A percentile compares a stretch with the other conserved stretches of the same genome.
Conservation (phyloP, 371 early-diverging fungal genomes). For the Gilbertella persicaria region DNA sequence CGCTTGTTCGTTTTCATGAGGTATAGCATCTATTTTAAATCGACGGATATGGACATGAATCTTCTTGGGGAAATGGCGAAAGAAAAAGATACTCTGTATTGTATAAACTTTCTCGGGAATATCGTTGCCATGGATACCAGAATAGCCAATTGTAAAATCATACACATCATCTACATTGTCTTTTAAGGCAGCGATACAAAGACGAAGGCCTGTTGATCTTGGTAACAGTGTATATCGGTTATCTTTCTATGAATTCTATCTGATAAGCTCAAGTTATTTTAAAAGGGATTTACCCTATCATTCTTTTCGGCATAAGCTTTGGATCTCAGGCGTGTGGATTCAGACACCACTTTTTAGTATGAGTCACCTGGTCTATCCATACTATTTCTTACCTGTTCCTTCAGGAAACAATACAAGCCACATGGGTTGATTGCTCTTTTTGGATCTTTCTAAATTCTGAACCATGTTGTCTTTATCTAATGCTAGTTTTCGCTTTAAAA, state of each 20-base stretch:
- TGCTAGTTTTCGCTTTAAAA: conserved; percentile 80
- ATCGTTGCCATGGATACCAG: conserved; percentile 66
- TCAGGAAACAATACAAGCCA: conserved; percentile 94
- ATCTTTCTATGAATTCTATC: conserved; percentile 31
- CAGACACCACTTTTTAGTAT: conserved; percentile 12
- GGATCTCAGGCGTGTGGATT: conserved; percentile 48
- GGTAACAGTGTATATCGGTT: conserved; percentile 73
- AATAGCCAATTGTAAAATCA: conserved; percentile 87
- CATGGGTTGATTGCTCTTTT: conserved; percentile 52
- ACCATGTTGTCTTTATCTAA: conserved; percentile 63
- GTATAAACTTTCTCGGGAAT: conserved; percentile 77
- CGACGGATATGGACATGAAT: conserved; percentile 80
- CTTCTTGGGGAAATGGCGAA: conserved; percentile 65
- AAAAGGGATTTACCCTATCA: conserved; percentile 41
- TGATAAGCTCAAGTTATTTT: neutral
- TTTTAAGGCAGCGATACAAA: conserved; percentile 61
- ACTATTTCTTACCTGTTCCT: conserved; percentile 63
- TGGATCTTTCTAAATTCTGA: conserved; percentile 36
- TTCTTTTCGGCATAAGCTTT: conserved; percentile 51
- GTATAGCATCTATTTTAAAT: conserved; percentile 48
- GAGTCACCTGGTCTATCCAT: no score
- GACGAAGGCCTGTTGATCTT: conserved; percentile 75
- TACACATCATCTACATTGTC: conserved; percentile 70
- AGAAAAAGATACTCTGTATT: conserved; percentile 66
- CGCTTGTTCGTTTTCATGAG: conserved; percentile 55